Evolutionary conservation across 2,329 filamentous ascomycete species (phyloP).

Genomic region (Trichoderma koningii): DNA sequence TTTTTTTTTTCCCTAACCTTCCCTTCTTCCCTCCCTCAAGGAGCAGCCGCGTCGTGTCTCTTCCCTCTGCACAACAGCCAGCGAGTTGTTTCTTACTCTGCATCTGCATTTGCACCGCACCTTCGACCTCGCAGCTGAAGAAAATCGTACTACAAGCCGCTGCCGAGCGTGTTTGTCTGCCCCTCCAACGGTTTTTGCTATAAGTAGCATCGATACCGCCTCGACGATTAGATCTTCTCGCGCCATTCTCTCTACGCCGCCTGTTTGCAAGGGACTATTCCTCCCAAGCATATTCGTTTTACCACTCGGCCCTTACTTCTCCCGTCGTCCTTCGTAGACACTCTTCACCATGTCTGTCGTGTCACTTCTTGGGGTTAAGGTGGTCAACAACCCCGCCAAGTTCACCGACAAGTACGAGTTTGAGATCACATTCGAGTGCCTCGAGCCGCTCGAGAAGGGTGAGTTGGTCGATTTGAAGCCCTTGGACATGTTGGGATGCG

Average conservation of each 20-base stretch:
- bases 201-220: slow-evolving; percentile 5
- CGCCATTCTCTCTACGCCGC: not conserved
- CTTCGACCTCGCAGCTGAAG: not conserved
- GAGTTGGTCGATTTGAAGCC: slow-evolving; percentile 31
- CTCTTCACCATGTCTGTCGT: slow-evolving; percentile 79
- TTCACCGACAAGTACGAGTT: slow-evolving; percentile 95
- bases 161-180: slow-evolving; percentile 22
- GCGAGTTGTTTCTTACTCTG: slow-evolving; percentile 19
- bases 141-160: not conserved
- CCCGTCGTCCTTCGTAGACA: slow-evolving; percentile 8
- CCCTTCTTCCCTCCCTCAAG: not conserved
- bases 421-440: slow-evolving; percentile 97
- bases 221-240: slow-evolving; percentile 5
- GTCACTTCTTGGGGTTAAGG: slow-evolving; percentile 90
- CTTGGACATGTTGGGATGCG: not conserved
- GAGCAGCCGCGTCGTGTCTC: slow-evolving; percentile 7
- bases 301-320: not conserved
- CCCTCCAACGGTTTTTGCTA: slow-evolving; percentile 22
- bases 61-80: slow-evolving; percentile 13
- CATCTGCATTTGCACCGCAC: slow-evolving; percentile 20
- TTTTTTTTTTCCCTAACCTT: too few relatives aligned
- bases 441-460: slow-evolving; percentile 94
- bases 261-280: not conserved
- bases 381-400: slow-evolving; percentile 94
- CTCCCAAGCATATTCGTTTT: not conserved